Evolutionary conservation across 2,329 filamentous ascomycete species (phyloP).

Genomic region (Colletotrichum shisoi): DNA sequence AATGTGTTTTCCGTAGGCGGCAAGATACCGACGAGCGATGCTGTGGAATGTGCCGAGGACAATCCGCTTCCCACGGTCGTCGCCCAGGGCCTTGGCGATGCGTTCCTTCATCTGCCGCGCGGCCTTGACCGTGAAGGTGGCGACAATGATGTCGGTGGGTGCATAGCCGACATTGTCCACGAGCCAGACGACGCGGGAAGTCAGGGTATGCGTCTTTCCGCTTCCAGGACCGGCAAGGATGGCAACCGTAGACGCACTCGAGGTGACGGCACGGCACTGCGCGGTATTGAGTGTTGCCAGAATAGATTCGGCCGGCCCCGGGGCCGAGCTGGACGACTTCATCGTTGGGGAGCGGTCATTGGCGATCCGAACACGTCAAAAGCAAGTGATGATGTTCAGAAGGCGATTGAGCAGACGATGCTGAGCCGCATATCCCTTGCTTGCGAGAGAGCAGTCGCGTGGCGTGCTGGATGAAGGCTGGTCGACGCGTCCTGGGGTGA

Average conservation of each 20-base stretch:
- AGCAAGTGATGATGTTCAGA: background rate
- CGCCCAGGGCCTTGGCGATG: constrained; percentile 81
- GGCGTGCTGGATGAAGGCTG: no score
- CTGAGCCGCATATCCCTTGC: background rate
- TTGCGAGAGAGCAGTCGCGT: background rate
- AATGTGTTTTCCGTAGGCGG: constrained; percentile 83
- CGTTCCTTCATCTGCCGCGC: constrained; percentile 92
- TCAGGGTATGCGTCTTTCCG: constrained; percentile 95
- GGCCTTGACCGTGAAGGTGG: constrained; percentile 96
- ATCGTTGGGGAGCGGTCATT: constrained; percentile 28
- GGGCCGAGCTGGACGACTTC: constrained; percentile 36
- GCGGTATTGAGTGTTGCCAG: constrained; percentile 63
- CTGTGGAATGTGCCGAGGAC: constrained; percentile 95
- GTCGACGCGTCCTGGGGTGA: constrained; percentile 18
- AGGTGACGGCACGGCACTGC: constrained; percentile 64
- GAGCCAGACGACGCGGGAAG: constrained; percentile 89
- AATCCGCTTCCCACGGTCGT: constrained; percentile 76
- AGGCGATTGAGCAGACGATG: background rate
- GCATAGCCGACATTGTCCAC: constrained; percentile 74
- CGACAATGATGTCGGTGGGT: constrained; percentile 90
- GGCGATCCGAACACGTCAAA: background rate
- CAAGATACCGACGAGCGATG: constrained; percentile 84
- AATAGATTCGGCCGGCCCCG: constrained; percentile 46
- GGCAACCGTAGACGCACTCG: constrained; percentile 63
- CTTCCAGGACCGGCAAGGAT: constrained; percentile 74